Conservation (phyloP, 2,329 filamentous ascomycete species). For the Gremmenia infestans region DNA sequence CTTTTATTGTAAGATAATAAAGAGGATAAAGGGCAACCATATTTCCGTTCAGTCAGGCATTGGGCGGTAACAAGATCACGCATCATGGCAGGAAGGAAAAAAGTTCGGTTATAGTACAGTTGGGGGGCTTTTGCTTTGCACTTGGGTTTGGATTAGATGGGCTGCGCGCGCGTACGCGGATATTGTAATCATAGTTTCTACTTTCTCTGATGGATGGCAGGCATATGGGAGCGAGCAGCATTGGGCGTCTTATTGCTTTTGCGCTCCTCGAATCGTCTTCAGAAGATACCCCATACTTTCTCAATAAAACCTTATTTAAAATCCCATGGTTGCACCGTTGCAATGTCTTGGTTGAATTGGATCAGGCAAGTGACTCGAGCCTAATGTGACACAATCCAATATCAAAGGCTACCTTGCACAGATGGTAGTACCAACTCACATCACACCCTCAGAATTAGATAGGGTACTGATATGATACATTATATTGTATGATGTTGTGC, state of each 20-base stretch:
- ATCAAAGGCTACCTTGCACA: too few species aligned
- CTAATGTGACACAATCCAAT: too few species aligned
- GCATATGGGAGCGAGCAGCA: neutral
- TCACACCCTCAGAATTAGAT: neutral
- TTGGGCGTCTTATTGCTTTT: conserved; percentile 1
- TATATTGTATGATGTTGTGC: too few species aligned
- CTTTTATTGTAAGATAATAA: conserved; percentile 13
- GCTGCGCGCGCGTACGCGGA: neutral
- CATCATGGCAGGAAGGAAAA: conserved; percentile 8
- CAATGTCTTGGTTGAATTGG: neutral
- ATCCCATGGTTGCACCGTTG: neutral
- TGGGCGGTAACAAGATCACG: conserved; percentile 8
- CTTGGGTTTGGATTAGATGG: neutral
- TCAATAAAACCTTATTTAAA: neutral
- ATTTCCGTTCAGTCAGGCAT: conserved; percentile 9
- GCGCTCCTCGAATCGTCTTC: neutral
- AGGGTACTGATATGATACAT: too few species aligned
- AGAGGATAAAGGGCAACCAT: conserved; percentile 12
- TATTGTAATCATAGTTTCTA: conserved; percentile 9
- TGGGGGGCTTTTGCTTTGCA: neutral
- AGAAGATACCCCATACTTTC: conserved; percentile 6
- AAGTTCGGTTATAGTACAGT: neutral
- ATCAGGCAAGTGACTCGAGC: too few species aligned
- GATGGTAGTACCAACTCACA: neutral
- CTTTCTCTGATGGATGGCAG: conserved; percentile 5